Percentiles rank a stretch among this genome's conserved stretches.
Conservation (phyloP, 2,329 filamentous ascomycete genomes). For the Aspergillus fumigatus region DNA sequence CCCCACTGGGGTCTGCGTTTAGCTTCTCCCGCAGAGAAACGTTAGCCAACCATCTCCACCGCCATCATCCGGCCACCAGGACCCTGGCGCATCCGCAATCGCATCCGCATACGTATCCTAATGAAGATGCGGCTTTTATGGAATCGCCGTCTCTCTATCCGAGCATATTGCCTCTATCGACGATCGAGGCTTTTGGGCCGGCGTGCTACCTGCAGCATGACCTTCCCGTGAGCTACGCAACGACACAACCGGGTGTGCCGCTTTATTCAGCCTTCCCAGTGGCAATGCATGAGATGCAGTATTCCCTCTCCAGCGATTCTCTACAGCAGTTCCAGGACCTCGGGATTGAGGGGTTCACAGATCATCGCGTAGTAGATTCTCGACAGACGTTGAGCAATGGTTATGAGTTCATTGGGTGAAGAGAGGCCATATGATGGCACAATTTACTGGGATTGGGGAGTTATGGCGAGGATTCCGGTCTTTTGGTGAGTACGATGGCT, state of each 20-base stretch:
- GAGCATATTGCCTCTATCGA: neutral
- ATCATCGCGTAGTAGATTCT: neutral
- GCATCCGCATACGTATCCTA: conserved; percentile 29
- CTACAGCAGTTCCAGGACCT: neutral
- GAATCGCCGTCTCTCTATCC: neutral
- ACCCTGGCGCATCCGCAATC: conserved; percentile 16
- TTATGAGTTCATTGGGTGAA: neutral
- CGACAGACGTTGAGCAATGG: neutral
- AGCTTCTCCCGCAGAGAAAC: conserved; percentile 41
- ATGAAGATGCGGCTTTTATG: conserved; percentile 4
- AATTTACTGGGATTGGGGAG: neutral
- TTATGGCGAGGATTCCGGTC: neutral
- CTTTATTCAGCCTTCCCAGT: neutral
- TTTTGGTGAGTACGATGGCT: too few species aligned
- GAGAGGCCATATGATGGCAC: neutral
- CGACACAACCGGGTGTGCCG: neutral
- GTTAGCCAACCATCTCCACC: conserved; percentile 38
- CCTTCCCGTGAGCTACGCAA: neutral
- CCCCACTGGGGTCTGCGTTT: neutral
- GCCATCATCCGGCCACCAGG: conserved; percentile 31
- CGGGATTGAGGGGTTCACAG: neutral
- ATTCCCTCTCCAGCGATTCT: neutral
- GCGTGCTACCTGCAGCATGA: neutral
- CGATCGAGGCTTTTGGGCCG: neutral
- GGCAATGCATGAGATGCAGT: neutral